phyloP scores from a whole-genome alignment of 495 filamentous ascomycete genomes.

The Cercophora sp. region DNA sequence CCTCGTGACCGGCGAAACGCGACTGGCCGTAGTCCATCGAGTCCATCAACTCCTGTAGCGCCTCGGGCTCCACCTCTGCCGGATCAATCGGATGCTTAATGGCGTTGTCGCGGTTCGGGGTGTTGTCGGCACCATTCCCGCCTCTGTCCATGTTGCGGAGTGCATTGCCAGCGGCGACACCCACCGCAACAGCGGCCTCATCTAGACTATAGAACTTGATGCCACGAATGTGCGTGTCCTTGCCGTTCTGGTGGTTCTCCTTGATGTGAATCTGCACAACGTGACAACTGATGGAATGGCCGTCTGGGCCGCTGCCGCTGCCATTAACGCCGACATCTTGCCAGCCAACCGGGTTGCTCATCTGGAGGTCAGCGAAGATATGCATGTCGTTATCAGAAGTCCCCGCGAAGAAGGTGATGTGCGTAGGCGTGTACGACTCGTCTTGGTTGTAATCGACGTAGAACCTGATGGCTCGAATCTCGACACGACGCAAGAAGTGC shows the following conservation, averaged over 20 bases:
- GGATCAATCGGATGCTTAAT: no score
- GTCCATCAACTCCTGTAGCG: slow-evolving; percentile 27
- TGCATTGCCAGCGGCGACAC: slow-evolving; percentile 1
- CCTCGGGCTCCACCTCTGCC: no score
- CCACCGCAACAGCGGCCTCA: slow-evolving; percentile 34
- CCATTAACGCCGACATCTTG: slow-evolving; percentile 74
- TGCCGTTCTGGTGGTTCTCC: slow-evolving; percentile 98
- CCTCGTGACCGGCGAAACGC: slow-evolving; percentile 20
- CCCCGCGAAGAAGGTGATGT: slow-evolving; percentile 79
- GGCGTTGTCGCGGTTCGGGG: no score
- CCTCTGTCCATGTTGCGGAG: slow-evolving; percentile 19
- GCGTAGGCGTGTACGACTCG: slow-evolving; percentile 95
- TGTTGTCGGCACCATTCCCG: no score
- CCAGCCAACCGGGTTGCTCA: slow-evolving; percentile 83
- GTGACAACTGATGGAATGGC: slow-evolving; percentile 74
- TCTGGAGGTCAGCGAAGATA: slow-evolving; percentile 73
- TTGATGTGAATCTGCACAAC: slow-evolving; percentile 81
- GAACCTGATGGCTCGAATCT: slow-evolving; percentile 75
- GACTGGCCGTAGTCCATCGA: slow-evolving; percentile 12
- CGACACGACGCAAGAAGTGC: slow-evolving; percentile 91
- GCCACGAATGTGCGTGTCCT: slow-evolving; percentile 93
- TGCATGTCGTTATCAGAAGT: slow-evolving; percentile 83
- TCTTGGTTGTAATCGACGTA: slow-evolving; percentile 88
- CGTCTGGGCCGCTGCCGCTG: slow-evolving; percentile 57
- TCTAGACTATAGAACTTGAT: slow-evolving; percentile 87